Evolutionary conservation across 2,329 filamentous ascomycete genomes (phyloP).

Genomic region (Cercospora zeae-maydis): DNA sequence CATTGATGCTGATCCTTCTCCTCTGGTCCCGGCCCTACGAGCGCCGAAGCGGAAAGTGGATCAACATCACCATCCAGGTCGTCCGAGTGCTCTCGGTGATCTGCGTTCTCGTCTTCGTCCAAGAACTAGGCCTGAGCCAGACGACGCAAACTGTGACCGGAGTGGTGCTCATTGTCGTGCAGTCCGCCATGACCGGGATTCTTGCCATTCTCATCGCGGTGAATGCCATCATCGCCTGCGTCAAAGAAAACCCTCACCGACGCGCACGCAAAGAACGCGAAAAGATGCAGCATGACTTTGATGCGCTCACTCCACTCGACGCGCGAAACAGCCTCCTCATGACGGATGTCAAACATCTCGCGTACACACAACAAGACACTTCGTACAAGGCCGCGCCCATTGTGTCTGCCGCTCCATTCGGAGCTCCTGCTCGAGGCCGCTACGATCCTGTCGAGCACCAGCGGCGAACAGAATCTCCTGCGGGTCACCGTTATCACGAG

Average conservation of each 20-base stretch:
- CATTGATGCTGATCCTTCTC: slow-evolving; percentile 71
- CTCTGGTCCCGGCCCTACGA: slow-evolving; percentile 84
- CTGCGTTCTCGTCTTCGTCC: slow-evolving; percentile 89
- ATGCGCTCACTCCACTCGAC: slow-evolving; percentile 81
- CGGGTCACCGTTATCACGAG: slow-evolving; percentile 17
- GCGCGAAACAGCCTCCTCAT: slow-evolving; percentile 82
- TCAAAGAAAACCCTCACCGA: slow-evolving; percentile 85
- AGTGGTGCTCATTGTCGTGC: slow-evolving; percentile 87
- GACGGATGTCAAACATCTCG: slow-evolving; percentile 52
- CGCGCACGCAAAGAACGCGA: slow-evolving; percentile 84
- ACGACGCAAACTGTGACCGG: slow-evolving; percentile 93
- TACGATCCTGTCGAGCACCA: slow-evolving; percentile 33
- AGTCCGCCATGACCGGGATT: slow-evolving; percentile 75
- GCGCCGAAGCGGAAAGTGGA: slow-evolving; percentile 80
- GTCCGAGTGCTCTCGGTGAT: slow-evolving; percentile 84
- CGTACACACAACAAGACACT: slow-evolving; percentile 33
- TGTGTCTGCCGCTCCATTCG: slow-evolving; percentile 30
- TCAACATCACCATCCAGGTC: slow-evolving; percentile 88
- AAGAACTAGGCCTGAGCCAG: slow-evolving; percentile 83
- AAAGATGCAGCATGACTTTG: slow-evolving; percentile 72
- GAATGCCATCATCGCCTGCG: slow-evolving; percentile 79
- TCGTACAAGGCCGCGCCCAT: slow-evolving; percentile 33
- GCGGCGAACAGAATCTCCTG: slow-evolving; percentile 25
- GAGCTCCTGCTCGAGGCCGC: slow-evolving; percentile 30
- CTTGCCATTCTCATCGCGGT: slow-evolving; percentile 83